Conservation (phyloP, 192 early-diverging fungal species). For the Haplosporangium gracile region DNA sequence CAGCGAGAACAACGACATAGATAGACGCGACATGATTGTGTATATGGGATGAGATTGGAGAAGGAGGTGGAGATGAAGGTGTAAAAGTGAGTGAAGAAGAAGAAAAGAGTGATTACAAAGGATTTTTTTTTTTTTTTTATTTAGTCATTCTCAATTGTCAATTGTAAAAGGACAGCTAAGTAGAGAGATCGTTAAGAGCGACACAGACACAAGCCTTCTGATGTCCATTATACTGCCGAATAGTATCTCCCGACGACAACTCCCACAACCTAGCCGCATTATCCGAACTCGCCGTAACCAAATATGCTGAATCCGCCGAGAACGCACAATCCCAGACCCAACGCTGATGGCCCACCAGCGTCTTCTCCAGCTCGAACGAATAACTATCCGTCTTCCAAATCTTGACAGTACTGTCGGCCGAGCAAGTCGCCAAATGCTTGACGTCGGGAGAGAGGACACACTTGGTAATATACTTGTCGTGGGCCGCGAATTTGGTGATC, state of each 20-base stretch:
- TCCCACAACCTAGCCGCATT: slow-evolving; percentile 89
- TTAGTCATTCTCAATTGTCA: too few relatives aligned
- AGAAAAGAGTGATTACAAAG: not conserved
- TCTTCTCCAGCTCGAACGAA: slow-evolving; percentile 78
- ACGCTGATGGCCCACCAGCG: slow-evolving; percentile 83
- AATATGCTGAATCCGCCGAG: slow-evolving; percentile 92
- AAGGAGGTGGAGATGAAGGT: not conserved
- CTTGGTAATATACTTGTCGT: slow-evolving; percentile 86
- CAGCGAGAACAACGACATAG: not conserved
- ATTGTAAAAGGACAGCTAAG: slow-evolving; percentile 14
- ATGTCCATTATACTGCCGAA: slow-evolving; percentile 90
- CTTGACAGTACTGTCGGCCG: slow-evolving; percentile 89
- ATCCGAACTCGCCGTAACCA: slow-evolving; percentile 92
- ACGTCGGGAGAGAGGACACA: slow-evolving; percentile 88
- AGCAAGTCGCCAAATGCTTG: slow-evolving; percentile 86
- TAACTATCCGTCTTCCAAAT: slow-evolving; percentile 79
- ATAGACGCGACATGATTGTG: not conserved
- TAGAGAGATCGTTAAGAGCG: slow-evolving; percentile 85
- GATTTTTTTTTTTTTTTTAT: not conserved
- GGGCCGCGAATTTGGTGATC: slow-evolving; percentile 78
- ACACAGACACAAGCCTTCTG: slow-evolving; percentile 91
- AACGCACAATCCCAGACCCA: slow-evolving; percentile 97
- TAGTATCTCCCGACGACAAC: slow-evolving; percentile 79
- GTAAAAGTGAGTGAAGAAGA: not conserved
- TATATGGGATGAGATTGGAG: not conserved